phyloP scores from a whole-genome alignment of 1,284 basidiomycete genomes.

The Tremellales sp. region DNA sequence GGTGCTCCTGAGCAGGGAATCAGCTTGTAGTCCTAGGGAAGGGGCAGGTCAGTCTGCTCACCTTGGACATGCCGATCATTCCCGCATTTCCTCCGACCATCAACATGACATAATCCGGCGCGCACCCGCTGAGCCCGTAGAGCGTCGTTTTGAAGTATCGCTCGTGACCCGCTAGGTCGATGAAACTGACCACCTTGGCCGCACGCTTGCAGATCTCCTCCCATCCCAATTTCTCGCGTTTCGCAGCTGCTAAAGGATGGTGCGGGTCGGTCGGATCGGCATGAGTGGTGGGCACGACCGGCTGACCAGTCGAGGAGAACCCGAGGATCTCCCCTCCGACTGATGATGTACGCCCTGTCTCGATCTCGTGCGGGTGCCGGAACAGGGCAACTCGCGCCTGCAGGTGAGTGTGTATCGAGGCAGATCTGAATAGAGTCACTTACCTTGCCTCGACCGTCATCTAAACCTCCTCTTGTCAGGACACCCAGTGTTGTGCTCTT shows the following conservation, averaged over 20 bases:
- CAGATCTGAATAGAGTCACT: constrained; percentile 6
- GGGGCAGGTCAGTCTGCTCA: constrained; percentile 1
- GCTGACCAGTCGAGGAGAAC: constrained; percentile 66
- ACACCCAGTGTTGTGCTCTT: constrained; percentile 87
- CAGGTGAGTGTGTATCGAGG: not conserved
- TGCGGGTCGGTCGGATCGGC: constrained; percentile 64
- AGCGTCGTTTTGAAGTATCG: constrained; percentile 74
- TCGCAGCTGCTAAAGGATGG: constrained; percentile 52
- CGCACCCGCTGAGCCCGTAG: constrained; percentile 88
- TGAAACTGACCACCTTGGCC: constrained; percentile 92
- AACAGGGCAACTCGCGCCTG: constrained; percentile 83
- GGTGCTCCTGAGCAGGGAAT: constrained; percentile 66
- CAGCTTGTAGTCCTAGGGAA: not conserved
- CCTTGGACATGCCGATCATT: constrained; percentile 94
- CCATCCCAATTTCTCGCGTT: constrained; percentile 86
- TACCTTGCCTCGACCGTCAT: constrained; percentile 83
- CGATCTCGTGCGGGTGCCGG: constrained; percentile 95
- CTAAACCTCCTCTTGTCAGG: constrained; percentile 66
- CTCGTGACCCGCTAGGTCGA: constrained; percentile 87
- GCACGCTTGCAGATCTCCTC: constrained; percentile 89
- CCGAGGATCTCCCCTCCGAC: constrained; percentile 97
- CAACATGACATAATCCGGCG: constrained; percentile 91
- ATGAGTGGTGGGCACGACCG: constrained; percentile 64
- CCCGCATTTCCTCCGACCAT: constrained; percentile 94
- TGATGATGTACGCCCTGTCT: constrained; percentile 88